phyloP scores from a whole-genome alignment of 2,329 filamentous ascomycete genomes.

The Arthrobotrys sinensis region DNA sequence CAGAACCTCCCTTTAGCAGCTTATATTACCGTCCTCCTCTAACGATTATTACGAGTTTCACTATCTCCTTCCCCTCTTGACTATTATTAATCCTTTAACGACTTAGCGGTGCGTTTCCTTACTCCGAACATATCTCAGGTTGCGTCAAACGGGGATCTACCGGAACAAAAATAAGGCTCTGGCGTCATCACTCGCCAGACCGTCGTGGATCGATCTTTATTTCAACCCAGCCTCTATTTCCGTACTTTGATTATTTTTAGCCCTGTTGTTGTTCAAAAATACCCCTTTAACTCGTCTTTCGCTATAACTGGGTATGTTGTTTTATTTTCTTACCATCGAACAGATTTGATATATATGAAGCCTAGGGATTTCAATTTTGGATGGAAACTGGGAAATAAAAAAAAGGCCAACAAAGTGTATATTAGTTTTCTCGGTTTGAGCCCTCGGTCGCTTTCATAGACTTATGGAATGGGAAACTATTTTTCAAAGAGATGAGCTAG shows the following conservation, averaged over 20 bases:
- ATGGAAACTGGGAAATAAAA: background rate
- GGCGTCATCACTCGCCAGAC: too few relatives aligned
- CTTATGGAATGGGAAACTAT: background rate
- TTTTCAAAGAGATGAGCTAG: too few relatives aligned
- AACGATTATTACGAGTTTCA: background rate
- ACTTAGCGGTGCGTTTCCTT: constrained; percentile 21
- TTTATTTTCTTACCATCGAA: background rate
- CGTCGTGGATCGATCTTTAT: too few relatives aligned
- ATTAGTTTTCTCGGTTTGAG: background rate
- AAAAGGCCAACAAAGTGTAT: constrained; percentile 1
- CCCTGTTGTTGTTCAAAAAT: background rate
- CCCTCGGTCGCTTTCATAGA: constrained; percentile 2
- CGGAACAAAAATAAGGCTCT: background rate
- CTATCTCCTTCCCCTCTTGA: background rate
- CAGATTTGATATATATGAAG: background rate
- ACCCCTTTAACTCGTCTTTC: constrained; percentile 27
- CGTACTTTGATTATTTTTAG: background rate
- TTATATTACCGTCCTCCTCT: background rate
- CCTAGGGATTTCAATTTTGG: background rate
- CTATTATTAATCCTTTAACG: constrained; percentile 10
- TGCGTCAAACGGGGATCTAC: background rate
- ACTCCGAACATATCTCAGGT: background rate
- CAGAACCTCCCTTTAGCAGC: background rate
- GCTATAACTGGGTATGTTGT: constrained; percentile 12
- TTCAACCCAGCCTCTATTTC: background rate